These are phyloP conservation scores for Ramaria sp. DNA, from an alignment of 768 basidiomycete species.

Conservation along the genomic window DNA sequence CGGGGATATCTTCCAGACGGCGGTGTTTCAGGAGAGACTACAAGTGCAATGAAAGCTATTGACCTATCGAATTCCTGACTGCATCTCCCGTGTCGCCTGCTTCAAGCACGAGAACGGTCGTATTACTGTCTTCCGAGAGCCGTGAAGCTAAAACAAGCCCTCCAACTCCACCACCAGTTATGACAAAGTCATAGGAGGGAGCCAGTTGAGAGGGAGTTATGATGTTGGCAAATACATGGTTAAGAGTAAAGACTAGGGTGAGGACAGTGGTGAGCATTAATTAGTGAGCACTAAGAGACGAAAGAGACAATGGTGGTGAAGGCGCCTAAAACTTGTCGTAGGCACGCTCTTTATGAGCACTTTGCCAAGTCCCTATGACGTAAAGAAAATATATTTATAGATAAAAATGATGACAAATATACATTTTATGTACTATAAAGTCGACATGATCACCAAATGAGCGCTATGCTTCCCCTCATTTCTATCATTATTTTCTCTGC, in stretches of 20 bases:
- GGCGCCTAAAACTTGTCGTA: too few species aligned
- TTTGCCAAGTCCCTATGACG: too few species aligned
- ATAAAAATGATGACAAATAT: too few species aligned
- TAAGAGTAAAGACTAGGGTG: background rate
- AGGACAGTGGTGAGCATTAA: background rate
- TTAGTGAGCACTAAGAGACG: background rate
- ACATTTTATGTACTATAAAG: too few species aligned
- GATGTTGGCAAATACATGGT: constrained; percentile 21
- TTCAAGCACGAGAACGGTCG: constrained; percentile 29
- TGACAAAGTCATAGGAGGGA: constrained; percentile 42
- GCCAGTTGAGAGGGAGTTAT: constrained; percentile 28
- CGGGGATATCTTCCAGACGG: constrained; percentile 32
- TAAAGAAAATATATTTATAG: too few species aligned
- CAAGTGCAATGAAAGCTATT: constrained; percentile 4
- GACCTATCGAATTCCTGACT: constrained; percentile 5
- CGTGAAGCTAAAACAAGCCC: constrained; percentile 37
- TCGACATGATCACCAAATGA: too few species aligned
- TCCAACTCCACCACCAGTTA: constrained; percentile 36
- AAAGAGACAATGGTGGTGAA: too few species aligned
- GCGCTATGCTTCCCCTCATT: too few species aligned
- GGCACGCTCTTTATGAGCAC: too few species aligned
- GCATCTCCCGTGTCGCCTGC: constrained; percentile 9
- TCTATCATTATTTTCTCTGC: too few species aligned
- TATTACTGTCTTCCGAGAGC: constrained; percentile 33
- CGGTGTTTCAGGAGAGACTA: background rate